Base-by-base conservation (phyloP, 768 basidiomycete species). In the Nidularia sp. region DNA sequence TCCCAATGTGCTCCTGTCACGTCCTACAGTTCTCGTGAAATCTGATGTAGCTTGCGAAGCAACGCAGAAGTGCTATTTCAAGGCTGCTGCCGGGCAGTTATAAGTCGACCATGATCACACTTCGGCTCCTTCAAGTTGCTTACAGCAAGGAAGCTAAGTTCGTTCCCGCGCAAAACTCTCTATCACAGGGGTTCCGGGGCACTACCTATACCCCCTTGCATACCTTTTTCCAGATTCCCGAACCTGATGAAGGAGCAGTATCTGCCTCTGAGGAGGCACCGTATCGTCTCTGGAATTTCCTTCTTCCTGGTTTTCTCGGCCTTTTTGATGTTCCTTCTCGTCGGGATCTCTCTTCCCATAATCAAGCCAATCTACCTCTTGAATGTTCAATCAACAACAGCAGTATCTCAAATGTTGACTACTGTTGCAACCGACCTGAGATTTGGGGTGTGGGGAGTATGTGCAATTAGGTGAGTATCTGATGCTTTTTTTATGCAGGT, bases 401-500 rank as follows among this genome's bases (percentile, higher is more conserved):
- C n/a, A n/a, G 36, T 6, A 55, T 57, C 0, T 58, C 51, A 41
- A 63, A 69, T 47, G 74, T 75, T 2, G 34, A 82, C 84, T 8
- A 74, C 74, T 54, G 66, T 82, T 9, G 83, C 83, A 31, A 85
- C 83, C 2, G 71, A 76, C 57, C 66, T 91, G 8, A 76, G 81
- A 34, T 86, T 92, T 55, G 92, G 92, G 3, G 85, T 92, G 4
- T 93, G 90, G 86, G 92, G 92, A 0, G 74, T 85, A 34, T 94
- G 92, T 66, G 84, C 84, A 1, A 67, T 67, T 15, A 80, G 74
- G 83, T 77, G 51, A 52, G 62, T 39, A 7, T n/a, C 7, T 55
- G 10, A 47, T 6, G 8, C 44, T 8, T 39, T 22, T 45, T 18
- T n/a, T n/a, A n/a, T n/a, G n/a, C n/a, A n/a, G n/a, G n/a, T n/a